Evolutionary conservation across 2,329 filamentous ascomycete species (phyloP).

Genomic region (Xylariomycetidae sp.): DNA sequence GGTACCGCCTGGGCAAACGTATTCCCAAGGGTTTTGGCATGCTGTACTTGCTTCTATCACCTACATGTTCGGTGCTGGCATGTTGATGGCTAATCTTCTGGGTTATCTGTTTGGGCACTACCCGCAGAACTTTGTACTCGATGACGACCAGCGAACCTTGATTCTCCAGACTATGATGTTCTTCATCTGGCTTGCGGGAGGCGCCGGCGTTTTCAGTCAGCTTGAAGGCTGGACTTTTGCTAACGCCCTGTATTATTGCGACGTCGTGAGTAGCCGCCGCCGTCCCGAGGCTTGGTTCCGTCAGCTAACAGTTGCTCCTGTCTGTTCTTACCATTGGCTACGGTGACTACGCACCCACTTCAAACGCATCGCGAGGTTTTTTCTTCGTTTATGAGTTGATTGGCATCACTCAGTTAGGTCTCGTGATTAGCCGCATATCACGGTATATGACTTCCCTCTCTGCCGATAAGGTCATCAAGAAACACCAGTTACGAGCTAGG

Average conservation of each 20-base stretch:
- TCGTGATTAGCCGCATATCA: constrained; percentile 8
- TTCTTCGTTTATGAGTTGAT: constrained; percentile 7
- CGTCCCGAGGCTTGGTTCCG: neutral
- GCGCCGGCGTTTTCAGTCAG: constrained; percentile 3
- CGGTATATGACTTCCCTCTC: constrained; percentile 6
- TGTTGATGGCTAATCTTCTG: constrained; percentile 5
- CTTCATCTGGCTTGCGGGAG: constrained; percentile 6
- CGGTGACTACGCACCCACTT: constrained; percentile 3
- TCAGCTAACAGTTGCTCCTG: neutral
- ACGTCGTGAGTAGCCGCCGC: constrained; percentile 2
- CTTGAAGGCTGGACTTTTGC: constrained; percentile 6
- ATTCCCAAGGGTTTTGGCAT: constrained; percentile 7
- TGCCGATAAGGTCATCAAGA: constrained; percentile 5
- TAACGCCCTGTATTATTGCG: constrained; percentile 6
- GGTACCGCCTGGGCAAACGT: constrained; percentile 2
- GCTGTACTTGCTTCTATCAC: constrained; percentile 6
- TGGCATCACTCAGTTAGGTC: constrained; percentile 6
- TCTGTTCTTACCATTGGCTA: constrained; percentile 8
- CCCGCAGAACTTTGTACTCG: constrained; percentile 5
- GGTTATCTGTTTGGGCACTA: constrained; percentile 7
- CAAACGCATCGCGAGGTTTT: constrained; percentile 1
- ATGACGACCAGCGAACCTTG: constrained; percentile 6
- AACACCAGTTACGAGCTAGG: constrained; percentile 4
- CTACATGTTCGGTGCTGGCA: constrained; percentile 5
- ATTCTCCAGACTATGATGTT: constrained; percentile 9